phyloP scores from a whole-genome alignment of 2,329 filamentous ascomycete genomes.

The Ampelomyces quisqualis region DNA sequence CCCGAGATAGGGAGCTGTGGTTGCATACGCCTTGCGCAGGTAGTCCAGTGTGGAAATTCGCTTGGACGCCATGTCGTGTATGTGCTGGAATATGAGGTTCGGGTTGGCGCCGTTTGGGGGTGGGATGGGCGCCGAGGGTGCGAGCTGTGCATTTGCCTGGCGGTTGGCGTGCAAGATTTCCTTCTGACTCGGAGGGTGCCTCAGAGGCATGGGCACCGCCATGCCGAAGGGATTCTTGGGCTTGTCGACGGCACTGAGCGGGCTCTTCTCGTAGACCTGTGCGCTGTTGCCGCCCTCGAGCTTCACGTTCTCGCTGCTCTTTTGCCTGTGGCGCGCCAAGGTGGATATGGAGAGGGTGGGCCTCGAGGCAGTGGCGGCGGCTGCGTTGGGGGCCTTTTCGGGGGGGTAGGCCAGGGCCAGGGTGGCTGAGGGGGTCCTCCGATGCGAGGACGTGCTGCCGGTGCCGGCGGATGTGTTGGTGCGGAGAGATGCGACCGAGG shows the following conservation, averaged over 20 bases:
- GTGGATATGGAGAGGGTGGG: slow-evolving; percentile 44
- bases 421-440: slow-evolving; percentile 38
- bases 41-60: slow-evolving; percentile 94
- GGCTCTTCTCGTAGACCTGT: slow-evolving; percentile 33
- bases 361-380: slow-evolving; percentile 25
- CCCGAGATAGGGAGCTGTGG: slow-evolving; percentile 2
- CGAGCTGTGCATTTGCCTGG: slow-evolving; percentile 26
- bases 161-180: slow-evolving; percentile 27
- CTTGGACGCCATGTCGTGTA: slow-evolving; percentile 86
- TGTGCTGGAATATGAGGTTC: slow-evolving; percentile 61
- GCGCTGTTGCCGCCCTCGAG: slow-evolving; percentile 10
- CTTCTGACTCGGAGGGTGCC: slow-evolving; percentile 32
- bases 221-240: slow-evolving; percentile 40
- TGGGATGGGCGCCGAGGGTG: slow-evolving; percentile 31
- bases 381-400: slow-evolving; percentile 31
- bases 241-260: slow-evolving; percentile 37
- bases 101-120: slow-evolving; percentile 50
- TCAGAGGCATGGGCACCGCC: slow-evolving; percentile 27
- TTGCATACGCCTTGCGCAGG: slow-evolving; percentile 77
- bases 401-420: slow-evolving; percentile 41
- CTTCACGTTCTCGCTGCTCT: slow-evolving; percentile 40
- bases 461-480: slow-evolving; percentile 37
- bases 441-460: slow-evolving; percentile 34
- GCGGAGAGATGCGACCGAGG: slow-evolving; percentile 45
- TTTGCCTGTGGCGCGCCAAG: slow-evolving; percentile 40